A percentile compares a stretch with the other conserved stretches of the same genome.
Conservation (phyloP, 2,329 filamentous ascomycete species). For the Geoglossum cookeanum region DNA sequence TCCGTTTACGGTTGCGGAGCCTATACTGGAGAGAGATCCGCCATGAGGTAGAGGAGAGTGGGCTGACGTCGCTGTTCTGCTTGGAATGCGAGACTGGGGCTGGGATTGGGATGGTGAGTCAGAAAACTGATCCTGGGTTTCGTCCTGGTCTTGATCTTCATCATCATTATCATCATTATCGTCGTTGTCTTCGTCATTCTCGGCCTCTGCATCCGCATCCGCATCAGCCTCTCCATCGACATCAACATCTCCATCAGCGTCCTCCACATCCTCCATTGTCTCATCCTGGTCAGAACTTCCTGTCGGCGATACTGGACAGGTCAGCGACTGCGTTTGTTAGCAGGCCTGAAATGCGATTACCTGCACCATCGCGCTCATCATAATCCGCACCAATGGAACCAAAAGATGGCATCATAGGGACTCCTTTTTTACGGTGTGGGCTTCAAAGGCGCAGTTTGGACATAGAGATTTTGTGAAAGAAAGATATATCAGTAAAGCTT, state of each 20-base stretch:
- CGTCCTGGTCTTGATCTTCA: constrained; percentile 5
- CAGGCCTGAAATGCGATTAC: neutral
- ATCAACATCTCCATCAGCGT: constrained; percentile 20
- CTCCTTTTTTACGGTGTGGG: neutral
- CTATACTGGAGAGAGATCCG: neutral
- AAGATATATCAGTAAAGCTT: neutral
- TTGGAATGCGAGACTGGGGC: constrained; percentile 2
- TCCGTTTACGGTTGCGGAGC: neutral
- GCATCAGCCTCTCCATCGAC: constrained; percentile 20
- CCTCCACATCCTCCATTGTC: constrained; percentile 26
- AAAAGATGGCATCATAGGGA: neutral
- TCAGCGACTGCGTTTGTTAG: neutral
- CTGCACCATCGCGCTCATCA: constrained; percentile 3
- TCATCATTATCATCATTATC: constrained; percentile 3
- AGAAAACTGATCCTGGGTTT: neutral
- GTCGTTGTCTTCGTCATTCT: constrained; percentile 5
- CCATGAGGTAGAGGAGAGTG: constrained; percentile 1
- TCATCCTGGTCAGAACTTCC: constrained; percentile 32
- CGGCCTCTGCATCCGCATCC: constrained; percentile 36
- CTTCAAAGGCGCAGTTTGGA: neutral
- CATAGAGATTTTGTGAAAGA: neutral
- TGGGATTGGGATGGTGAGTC: neutral
- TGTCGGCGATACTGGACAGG: constrained; percentile 18
- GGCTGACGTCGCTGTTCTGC: neutral
- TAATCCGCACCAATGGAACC: constrained; percentile 1